A percentile compares a stretch with the other conserved stretches of the same genome.
Conservation (phyloP, 2,329 filamentous ascomycete species). For the Metarhizium humberi region DNA sequence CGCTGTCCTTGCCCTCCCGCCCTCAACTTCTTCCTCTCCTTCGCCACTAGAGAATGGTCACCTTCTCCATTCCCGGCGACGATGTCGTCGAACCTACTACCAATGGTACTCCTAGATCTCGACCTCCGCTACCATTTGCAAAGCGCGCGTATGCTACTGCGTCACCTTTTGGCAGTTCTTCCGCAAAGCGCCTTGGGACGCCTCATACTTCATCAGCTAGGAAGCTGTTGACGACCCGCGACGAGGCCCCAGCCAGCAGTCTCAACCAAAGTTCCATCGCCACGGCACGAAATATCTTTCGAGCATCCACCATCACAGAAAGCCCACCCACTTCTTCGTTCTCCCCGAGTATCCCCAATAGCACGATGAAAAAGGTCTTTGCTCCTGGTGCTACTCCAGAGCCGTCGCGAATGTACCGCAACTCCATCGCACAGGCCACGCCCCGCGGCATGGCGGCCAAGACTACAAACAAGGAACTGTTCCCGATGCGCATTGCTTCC, state of each 20-base stretch:
- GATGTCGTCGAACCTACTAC: conserved; percentile 18
- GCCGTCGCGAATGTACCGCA: conserved; percentile 31
- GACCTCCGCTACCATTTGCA: conserved; percentile 32
- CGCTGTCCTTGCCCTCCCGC: background rate
- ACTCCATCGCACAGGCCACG: conserved; percentile 35
- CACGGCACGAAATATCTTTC: conserved; percentile 32
- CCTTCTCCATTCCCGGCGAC: conserved; percentile 29
- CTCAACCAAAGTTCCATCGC: conserved; percentile 26
- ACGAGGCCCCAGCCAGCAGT: conserved; percentile 25
- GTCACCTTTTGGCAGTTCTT: conserved; percentile 21
- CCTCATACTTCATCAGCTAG: conserved; percentile 28
- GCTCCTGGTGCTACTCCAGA: conserved; percentile 35
- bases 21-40: background rate
- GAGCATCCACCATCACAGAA: conserved; percentile 26
- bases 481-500: conserved; percentile 49
- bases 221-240: conserved; percentile 24
- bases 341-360: conserved; percentile 35
- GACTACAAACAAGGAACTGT: conserved; percentile 41
- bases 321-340: conserved; percentile 26
- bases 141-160: conserved; percentile 30
- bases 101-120: conserved; percentile 28
- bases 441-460: conserved; percentile 41
- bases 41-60: conserved; percentile 21
- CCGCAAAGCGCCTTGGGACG: conserved; percentile 26
- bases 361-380: conserved; percentile 38